Percentiles rank a stretch among this genome's conserved stretches.
phyloP scores from a whole-genome alignment of 169 alveolate species.

The Eimeria maxima region DNA sequence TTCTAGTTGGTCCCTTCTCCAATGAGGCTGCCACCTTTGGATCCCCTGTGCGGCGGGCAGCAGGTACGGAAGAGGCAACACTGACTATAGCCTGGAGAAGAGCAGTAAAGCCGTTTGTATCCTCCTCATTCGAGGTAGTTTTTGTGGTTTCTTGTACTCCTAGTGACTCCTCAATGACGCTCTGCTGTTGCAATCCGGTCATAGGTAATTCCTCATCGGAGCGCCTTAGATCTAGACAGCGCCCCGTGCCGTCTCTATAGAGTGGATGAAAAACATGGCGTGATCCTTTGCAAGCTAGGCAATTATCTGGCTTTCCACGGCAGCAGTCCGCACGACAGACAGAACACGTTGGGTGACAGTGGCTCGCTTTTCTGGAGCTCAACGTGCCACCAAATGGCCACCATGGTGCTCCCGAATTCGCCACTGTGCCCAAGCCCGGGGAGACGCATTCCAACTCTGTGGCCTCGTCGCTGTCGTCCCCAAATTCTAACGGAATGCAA shows the following conservation, averaged over 20 bases:
- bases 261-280: conserved; percentile 36
- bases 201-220: not conserved
- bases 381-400: not conserved
- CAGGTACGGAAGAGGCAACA: conserved; percentile 19
- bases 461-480: not conserved
- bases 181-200: not conserved
- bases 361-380: conserved; percentile 32
- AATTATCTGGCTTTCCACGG: conserved; percentile 63
- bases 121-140: not conserved
- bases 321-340: conserved; percentile 80
- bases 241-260: conserved; percentile 79
- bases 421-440: not conserved
- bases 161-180: not conserved
- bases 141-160: not conserved
- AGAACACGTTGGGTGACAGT: conserved; percentile 76
- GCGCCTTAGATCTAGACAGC: conserved; percentile 23
- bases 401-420: not conserved
- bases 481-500: conserved; percentile 64
- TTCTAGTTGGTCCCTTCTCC: not conserved
- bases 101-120: not conserved
- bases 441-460: not conserved
- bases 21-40: not conserved
- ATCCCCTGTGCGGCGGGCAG: not conserved
- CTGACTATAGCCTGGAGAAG: conserved; percentile 10
- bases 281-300: conserved; percentile 66